Base-by-base conservation (phyloP, 306 rosid species). In the Clitoria ternatea region DNA sequence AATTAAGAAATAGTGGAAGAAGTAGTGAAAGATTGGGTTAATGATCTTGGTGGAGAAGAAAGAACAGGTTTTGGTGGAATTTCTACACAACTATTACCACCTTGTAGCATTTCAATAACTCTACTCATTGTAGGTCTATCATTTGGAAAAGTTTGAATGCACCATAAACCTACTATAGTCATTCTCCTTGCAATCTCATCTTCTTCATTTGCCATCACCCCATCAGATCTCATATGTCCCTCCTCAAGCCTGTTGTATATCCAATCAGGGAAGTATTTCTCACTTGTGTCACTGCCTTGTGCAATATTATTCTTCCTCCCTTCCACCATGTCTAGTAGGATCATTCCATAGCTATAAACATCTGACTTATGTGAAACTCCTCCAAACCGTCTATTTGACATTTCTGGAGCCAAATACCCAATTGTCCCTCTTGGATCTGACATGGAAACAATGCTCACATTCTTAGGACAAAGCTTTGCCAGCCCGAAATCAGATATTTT, bases 141-240 rank as follows among this genome's bases (percentile, higher is more conserved):
- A 0, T 20, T 4, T 10, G 83, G 80, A 3, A 57, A 39, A 0
- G 71, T 54, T 40, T 81, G 88, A 22, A 81, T 35, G 2, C 10
- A 37, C 3, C n/a, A 37, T 37, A 85, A 39, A 0, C 89, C 82
- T 30, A 79, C 86, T n/a, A 83, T 3, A 0, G 53, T 40, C 86
- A 83, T 73, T 66, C 57, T 76, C 49, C 73, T 86, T 3, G 61
- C 79, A 0, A 83, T 13, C 29, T 72, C 80, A 24, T 62, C 56
- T 65, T 79, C 81, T 30, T 72, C 63, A 1, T 14, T 27, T 0
- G 23, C 53, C 44, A 52, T 23, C 5, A 3, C 39, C 0, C 7
- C 39, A 5, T 63, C 6, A 3, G 24, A 3, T 13, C 49, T 67
- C 8, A 81, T 15, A 65, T 54, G 13, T 13, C n/a, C 61, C 3